A percentile compares a stretch with the other conserved stretches of the same genome.
Conservation (phyloP, 208 protist species). For the Trypanosoma theileri region DNA sequence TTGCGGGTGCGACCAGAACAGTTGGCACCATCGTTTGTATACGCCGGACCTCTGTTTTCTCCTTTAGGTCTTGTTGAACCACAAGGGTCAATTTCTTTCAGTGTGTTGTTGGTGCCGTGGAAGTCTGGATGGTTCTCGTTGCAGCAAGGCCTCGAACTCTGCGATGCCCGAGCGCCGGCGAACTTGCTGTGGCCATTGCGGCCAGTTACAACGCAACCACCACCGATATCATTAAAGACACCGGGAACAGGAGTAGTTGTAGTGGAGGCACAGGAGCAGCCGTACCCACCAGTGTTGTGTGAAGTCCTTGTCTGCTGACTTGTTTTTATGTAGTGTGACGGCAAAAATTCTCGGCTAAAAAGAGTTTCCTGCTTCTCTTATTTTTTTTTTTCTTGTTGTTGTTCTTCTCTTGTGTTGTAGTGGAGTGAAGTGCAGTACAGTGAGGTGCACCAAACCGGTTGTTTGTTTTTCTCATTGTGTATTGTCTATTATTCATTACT, state of each 20-base stretch:
- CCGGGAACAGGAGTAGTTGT: slow-evolving; percentile 7
- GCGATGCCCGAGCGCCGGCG: slow-evolving; percentile 35
- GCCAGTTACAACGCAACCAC: slow-evolving; percentile 7
- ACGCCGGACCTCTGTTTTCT: slow-evolving; percentile 55
- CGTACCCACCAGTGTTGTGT: slow-evolving; percentile 39
- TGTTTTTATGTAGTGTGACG: not conserved
- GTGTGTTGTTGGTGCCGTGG: slow-evolving; percentile 67
- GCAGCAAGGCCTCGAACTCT: slow-evolving; percentile 48
- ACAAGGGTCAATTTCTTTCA: slow-evolving; percentile 29
- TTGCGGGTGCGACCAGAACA: slow-evolving; percentile 67
- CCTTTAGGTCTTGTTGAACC: slow-evolving; percentile 41
- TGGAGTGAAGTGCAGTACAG: too few relatives aligned
- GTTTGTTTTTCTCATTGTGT: too few relatives aligned
- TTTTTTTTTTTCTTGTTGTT: slow-evolving; percentile 2
- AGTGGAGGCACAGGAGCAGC: slow-evolving; percentile 23
- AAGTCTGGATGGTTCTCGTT: slow-evolving; percentile 51
- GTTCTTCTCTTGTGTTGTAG: too few relatives aligned
- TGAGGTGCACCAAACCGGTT: too few relatives aligned
- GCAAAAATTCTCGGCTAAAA: not conserved
- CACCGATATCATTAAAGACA: slow-evolving; percentile 6
- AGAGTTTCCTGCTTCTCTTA: not conserved
- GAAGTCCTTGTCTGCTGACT: slow-evolving; percentile 46
- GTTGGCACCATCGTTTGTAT: slow-evolving; percentile 55
- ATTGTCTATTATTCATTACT: not conserved
- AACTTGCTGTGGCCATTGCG: slow-evolving; percentile 49